A percentile compares a stretch with the other conserved stretches of the same genome.
Evolutionary conservation across 352 stramenopile species (phyloP).

Genomic region (Phytophthora ramorum): DNA sequence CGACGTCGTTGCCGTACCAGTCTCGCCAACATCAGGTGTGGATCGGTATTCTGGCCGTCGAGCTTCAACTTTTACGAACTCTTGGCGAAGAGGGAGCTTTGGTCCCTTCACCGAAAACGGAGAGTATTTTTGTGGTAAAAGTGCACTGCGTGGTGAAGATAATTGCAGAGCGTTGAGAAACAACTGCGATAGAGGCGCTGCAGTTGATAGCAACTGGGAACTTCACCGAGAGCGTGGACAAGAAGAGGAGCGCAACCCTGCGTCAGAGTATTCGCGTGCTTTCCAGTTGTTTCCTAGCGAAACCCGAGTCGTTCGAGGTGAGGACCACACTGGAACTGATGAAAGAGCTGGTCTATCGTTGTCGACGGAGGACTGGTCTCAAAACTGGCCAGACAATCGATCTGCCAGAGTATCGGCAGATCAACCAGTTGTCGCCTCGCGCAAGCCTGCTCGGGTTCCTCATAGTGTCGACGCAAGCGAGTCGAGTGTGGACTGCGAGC

Average conservation of each 20-base stretch:
- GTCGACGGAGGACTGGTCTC: background rate
- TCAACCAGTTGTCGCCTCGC: background rate
- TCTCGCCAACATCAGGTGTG: background rate
- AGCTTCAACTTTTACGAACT: background rate
- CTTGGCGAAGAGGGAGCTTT: background rate
- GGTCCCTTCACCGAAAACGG: background rate
- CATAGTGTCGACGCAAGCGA: background rate
- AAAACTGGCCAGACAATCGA: background rate
- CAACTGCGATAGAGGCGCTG: background rate
- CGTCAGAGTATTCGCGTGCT: background rate
- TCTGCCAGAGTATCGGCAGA: background rate
- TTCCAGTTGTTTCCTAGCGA: background rate
- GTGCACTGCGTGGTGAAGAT: background rate
- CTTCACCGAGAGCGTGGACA: background rate
- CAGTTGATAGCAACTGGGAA: background rate
- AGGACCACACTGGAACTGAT: background rate
- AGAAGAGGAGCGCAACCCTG: background rate
- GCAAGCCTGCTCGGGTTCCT: background rate
- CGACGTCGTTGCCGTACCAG: background rate
- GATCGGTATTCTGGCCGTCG: background rate
- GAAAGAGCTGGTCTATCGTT: background rate
- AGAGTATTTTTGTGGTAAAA: background rate
- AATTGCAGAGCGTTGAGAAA: background rate
- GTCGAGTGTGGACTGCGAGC: slow-evolving; percentile 23
- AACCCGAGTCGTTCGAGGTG: background rate